phyloP scores from a whole-genome alignment of 768 basidiomycete species.

The Tulasnella sp. region DNA sequence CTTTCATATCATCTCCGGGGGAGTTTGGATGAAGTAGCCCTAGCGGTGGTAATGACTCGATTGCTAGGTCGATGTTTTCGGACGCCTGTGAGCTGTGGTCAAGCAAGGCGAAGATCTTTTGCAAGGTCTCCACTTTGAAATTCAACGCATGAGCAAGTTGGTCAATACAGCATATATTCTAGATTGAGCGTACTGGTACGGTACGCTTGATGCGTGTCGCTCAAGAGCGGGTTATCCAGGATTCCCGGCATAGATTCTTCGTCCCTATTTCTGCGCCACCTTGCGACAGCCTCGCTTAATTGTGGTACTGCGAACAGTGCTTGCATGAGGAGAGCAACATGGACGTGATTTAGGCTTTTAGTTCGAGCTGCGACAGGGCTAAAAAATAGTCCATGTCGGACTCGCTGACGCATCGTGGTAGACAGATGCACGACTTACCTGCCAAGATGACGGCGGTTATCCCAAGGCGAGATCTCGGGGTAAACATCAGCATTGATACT shows the following conservation, averaged over 20 bases:
- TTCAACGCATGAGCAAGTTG: too few relatives aligned
- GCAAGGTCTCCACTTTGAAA: slow-evolving; percentile 1
- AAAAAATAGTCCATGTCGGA: too few relatives aligned
- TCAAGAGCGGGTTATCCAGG: neutral
- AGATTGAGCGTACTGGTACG: neutral
- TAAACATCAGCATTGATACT: slow-evolving; percentile 36
- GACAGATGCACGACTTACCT: slow-evolving; percentile 33
- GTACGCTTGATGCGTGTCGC: too few relatives aligned
- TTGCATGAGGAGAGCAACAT: slow-evolving; percentile 54
- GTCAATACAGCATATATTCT: too few relatives aligned
- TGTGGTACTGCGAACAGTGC: slow-evolving; percentile 61
- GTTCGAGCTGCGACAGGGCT: slow-evolving; percentile 68
- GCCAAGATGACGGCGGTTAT: slow-evolving; percentile 43
- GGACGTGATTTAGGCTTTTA: slow-evolving; percentile 37
- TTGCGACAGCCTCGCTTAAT: slow-evolving; percentile 32
- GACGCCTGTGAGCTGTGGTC: neutral
- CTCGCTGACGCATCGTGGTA: too few relatives aligned
- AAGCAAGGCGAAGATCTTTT: slow-evolving; percentile 4
- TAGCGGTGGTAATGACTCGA: neutral
- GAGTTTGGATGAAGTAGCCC: neutral
- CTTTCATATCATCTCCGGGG: slow-evolving; percentile 2
- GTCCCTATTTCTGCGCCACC: neutral
- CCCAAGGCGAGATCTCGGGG: slow-evolving; percentile 42
- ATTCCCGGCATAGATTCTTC: neutral
- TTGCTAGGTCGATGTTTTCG: neutral